Base-by-base conservation (phyloP, 2,329 filamentous ascomycete genomes). In the Penicillium sp. region DNA sequence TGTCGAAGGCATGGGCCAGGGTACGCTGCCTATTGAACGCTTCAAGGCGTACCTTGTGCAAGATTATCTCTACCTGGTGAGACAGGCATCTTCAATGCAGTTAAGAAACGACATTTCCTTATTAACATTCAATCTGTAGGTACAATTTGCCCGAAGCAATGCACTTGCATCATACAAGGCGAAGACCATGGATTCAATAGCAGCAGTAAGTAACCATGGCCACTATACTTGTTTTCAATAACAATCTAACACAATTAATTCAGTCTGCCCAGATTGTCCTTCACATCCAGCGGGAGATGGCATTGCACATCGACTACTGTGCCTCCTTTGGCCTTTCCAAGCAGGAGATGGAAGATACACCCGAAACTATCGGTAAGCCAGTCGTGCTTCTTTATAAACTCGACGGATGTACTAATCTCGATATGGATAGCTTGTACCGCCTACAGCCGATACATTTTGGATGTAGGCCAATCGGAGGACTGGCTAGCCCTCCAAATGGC, bases 11-110 rank as follows among this genome's bases (percentile, higher is more conserved):
- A 79, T 97, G 68, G 91, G 88, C 0, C 80, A 88, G 56, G 91
- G 91, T 0, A 88, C 83, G 8, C 77, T 97, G 19, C 88, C 89
- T 0, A 64, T 88, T 1, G 84, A 88, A 41, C 87, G 86, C 0
- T 97, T 96, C 79, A 94, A 91, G 72, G 83, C 88, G 37, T 97
- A 97, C 70, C 84, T 97, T 53, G 82, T 94, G 10, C 93, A 97
- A 66, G 93, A 97, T 67, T 97, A 97, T 67, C 80, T 96, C 5
- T 97, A 94, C 68, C 77, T 97, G 41, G 89, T 94, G 66, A 40
- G 80, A 68, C 17, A 26, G 37, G 35, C 3, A 6, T 28, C 16
- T 40, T 26, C 10, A 25, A 38, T n/a, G 14, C 38, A 16, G 31
- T 44, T 19, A 9, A 6, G 11, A 33, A 28, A 33, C 26, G 19